Evolutionary conservation across 768 basidiomycete genomes (phyloP).

Genomic region (Pulveroboletus frians): DNA sequence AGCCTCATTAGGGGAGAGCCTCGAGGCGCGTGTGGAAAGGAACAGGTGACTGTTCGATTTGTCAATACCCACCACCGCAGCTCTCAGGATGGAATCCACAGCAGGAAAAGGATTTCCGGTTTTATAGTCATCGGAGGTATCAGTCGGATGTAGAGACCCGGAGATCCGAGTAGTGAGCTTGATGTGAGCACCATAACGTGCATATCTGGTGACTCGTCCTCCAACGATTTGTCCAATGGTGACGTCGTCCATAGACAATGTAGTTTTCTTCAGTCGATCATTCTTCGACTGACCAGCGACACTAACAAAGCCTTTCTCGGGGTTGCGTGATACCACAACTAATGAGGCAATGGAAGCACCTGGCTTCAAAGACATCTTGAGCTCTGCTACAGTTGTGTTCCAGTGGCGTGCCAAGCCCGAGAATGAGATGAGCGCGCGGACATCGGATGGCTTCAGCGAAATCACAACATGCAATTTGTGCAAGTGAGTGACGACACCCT

Average conservation of each 20-base stretch:
- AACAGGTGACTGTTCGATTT: constrained; percentile 58
- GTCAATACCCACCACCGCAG: constrained; percentile 67
- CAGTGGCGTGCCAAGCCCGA: constrained; percentile 83
- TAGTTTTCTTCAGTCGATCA: constrained; percentile 41
- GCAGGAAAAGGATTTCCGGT: constrained; percentile 50
- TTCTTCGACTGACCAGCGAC: constrained; percentile 71
- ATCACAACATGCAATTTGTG: constrained; percentile 83
- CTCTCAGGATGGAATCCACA: constrained; percentile 63
- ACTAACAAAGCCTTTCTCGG: constrained; percentile 81
- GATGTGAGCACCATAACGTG: constrained; percentile 66
- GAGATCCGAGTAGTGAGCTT: constrained; percentile 69
- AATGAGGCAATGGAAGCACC: constrained; percentile 73
- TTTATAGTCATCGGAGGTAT: constrained; percentile 76
- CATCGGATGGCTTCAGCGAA: constrained; percentile 60
- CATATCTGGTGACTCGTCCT: constrained; percentile 75
- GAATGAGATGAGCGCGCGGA: constrained; percentile 80
- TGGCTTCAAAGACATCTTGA: constrained; percentile 55
- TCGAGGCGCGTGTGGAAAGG: constrained; percentile 78
- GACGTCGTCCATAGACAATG: constrained; percentile 62
- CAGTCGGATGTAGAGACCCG: constrained; percentile 78
- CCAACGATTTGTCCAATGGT: constrained; percentile 68
- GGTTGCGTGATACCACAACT: constrained; percentile 84
- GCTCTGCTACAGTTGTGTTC: constrained; percentile 55
- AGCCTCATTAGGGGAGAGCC: constrained; percentile 48
- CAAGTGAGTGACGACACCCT: constrained; percentile 69